Percentiles rank a stretch among this genome's conserved stretches.
Conservation (phyloP, 2,329 filamentous ascomycete genomes). For the Ophiostoma piceae region DNA sequence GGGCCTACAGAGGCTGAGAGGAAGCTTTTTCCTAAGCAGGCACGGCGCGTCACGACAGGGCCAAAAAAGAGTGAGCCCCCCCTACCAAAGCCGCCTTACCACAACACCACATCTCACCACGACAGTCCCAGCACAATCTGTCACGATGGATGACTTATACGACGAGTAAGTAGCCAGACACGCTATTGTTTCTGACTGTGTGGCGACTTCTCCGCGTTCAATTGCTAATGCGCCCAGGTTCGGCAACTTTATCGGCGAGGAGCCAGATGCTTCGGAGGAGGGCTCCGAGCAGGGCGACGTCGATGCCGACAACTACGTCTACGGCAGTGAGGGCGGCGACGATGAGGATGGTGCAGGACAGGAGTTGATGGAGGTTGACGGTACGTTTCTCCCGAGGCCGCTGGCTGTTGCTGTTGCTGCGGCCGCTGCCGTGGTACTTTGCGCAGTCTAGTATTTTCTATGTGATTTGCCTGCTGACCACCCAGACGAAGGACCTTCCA, state of each 20-base stretch:
- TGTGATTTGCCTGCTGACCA: background rate
- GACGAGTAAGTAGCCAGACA: slow-evolving; percentile 62
- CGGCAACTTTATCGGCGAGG: slow-evolving; percentile 96
- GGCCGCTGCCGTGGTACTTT: background rate
- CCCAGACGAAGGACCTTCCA: slow-evolving; percentile 75
- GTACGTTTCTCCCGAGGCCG: slow-evolving; percentile 37
- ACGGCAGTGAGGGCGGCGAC: slow-evolving; percentile 65
- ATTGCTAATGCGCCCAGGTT: slow-evolving; percentile 55
- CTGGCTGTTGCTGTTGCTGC: background rate
- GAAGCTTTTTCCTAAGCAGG: slow-evolving; percentile 20
- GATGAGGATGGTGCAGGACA: slow-evolving; percentile 62
- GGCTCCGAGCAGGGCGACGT: slow-evolving; percentile 69
- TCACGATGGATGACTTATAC: slow-evolving; percentile 81
- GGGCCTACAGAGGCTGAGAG: background rate
- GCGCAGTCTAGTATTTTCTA: background rate
- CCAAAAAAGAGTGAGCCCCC: slow-evolving; percentile 8
- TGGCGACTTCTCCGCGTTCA: background rate
- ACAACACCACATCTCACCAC: slow-evolving; percentile 4
- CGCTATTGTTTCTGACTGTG: background rate
- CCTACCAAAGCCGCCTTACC: background rate
- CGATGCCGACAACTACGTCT: slow-evolving; percentile 71
- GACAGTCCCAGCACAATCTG: slow-evolving; percentile 13
- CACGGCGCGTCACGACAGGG: slow-evolving; percentile 19
- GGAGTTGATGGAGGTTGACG: slow-evolving; percentile 91
- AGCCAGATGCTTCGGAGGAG: slow-evolving; percentile 74